phyloP scores from a whole-genome alignment of 164 flowering plant genomes.

The Stephania yunnanensis region DNA sequence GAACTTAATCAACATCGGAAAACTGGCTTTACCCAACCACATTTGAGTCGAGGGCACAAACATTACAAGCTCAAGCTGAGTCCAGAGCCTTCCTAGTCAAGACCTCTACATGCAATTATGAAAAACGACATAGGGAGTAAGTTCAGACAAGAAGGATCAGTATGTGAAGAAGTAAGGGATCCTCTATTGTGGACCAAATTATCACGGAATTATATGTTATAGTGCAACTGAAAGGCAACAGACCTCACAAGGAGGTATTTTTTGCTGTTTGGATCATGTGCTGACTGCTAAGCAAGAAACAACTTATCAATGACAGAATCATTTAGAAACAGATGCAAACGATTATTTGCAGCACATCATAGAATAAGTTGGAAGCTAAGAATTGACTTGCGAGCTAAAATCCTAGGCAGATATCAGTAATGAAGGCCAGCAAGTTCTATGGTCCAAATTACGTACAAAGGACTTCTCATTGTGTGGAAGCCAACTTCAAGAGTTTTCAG shows the following conservation, averaged over 20 bases:
- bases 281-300: neutral
- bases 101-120: neutral
- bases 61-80: too few species aligned
- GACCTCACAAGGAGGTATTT: too few species aligned
- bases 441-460: neutral
- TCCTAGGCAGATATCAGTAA: neutral
- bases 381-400: too few species aligned
- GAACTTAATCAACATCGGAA: too few species aligned
- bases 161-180: too few species aligned
- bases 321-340: neutral
- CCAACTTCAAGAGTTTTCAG: neutral
- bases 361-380: too few species aligned
- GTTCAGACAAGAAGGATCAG: neutral
- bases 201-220: neutral
- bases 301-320: neutral
- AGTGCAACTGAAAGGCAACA: too few species aligned
- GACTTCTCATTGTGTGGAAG: neutral
- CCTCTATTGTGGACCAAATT: too few species aligned
- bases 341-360: neutral
- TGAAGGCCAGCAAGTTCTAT: neutral
- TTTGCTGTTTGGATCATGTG: neutral
- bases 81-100: neutral
- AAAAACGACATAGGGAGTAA: neutral
- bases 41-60: too few species aligned
- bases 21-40: too few species aligned